Evolutionary conservation across 345 rosid species (phyloP).

Genomic region (Lepidium africanum): DNA sequence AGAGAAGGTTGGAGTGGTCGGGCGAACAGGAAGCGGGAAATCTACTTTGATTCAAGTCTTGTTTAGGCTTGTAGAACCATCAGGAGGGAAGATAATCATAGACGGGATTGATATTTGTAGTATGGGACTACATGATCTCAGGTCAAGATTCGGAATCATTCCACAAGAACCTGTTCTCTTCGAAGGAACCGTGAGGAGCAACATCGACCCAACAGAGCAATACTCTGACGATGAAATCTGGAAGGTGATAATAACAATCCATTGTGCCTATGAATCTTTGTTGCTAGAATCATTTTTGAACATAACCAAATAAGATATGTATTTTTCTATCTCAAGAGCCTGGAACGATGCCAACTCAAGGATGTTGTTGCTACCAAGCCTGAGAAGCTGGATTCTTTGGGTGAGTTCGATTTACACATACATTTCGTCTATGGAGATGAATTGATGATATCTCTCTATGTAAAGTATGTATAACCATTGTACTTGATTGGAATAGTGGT

Average conservation of each 20-base stretch:
- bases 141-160: conserved; percentile 90
- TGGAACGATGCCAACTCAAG: conserved; percentile 87
- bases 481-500: conserved; percentile 41
- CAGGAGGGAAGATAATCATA: conserved; percentile 70
- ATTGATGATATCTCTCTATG: too few species aligned
- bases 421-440: too few species aligned
- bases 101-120: conserved; percentile 69
- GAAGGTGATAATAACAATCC: conserved; percentile 42
- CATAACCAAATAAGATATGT: neutral
- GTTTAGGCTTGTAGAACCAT: conserved; percentile 87
- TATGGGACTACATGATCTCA: conserved; percentile 83
- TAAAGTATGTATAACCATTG: too few species aligned
- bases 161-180: conserved; percentile 97
- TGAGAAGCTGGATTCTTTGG: conserved; percentile 72
- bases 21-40: conserved; percentile 95
- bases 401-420: conserved; percentile 15
- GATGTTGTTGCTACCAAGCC: conserved; percentile 66
- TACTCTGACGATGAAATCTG: conserved; percentile 84
- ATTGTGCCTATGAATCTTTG: neutral
- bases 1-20: conserved; percentile 86
- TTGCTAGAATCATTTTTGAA: neutral
- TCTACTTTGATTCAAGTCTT: conserved; percentile 86
- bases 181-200: conserved; percentile 93
- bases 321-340: conserved; percentile 38
- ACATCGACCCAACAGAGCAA: conserved; percentile 76